Conservation (phyloP, 2,329 filamentous ascomycete species). For the Arachnopeziza araneosa region DNA sequence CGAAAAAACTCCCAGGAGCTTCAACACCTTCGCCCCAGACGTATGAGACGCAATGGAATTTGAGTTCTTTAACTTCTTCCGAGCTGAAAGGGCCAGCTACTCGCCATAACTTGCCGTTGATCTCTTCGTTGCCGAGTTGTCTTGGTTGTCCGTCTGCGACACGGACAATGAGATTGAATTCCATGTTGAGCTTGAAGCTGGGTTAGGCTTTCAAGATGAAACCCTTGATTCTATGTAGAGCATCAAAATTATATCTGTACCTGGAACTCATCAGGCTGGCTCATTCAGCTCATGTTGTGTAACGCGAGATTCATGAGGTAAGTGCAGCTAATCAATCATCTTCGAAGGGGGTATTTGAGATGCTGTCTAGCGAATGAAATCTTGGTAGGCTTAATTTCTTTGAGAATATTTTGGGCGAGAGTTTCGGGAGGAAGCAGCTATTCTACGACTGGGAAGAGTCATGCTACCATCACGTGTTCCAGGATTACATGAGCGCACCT, state of each 20-base stretch:
- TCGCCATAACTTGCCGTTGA: slow-evolving; percentile 13
- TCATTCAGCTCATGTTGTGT: slow-evolving; percentile 1
- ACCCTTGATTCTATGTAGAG: no score
- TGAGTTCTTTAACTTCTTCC: neutral
- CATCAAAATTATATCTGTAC: no score
- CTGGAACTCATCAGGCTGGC: no score
- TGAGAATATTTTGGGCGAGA: neutral
- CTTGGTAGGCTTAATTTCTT: no score
- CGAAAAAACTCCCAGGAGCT: slow-evolving; percentile 13
- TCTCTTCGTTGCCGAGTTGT: slow-evolving; percentile 14
- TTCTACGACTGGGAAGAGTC: neutral
- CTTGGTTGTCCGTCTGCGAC: neutral
- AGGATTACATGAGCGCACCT: no score
- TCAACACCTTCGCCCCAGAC: slow-evolving; percentile 14
- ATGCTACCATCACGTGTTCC: no score
- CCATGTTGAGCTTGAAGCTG: no score
- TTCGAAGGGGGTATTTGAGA: no score
- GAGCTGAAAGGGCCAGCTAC: slow-evolving; percentile 8
- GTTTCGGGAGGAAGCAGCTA: neutral
- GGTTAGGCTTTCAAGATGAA: no score
- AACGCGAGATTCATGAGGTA: neutral
- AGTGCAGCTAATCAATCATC: no score
- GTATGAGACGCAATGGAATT: slow-evolving; percentile 17
- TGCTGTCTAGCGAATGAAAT: no score
- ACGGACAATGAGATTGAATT: neutral